A percentile compares a stretch with the other conserved stretches of the same genome.
These are phyloP conservation scores for Neophaeococcomyces mojaviensis DNA, from an alignment of 2,329 filamentous ascomycete species.

Conservation along the genomic window DNA sequence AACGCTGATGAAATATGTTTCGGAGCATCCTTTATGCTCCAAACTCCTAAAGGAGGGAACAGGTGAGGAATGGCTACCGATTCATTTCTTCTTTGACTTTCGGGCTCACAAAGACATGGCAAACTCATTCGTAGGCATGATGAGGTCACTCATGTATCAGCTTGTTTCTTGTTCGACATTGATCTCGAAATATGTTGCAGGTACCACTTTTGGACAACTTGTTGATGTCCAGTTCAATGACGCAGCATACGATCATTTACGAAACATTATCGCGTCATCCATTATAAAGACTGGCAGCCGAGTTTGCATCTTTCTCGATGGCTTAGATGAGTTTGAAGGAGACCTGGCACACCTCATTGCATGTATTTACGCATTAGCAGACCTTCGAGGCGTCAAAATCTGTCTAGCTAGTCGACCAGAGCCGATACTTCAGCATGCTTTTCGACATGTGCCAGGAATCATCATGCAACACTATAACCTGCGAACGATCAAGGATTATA, in stretches of 20 bases:
- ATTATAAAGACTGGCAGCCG: neutral
- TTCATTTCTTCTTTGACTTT: too few relatives aligned
- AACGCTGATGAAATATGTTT: constrained; percentile 29
- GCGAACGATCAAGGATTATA: neutral
- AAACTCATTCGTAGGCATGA: neutral
- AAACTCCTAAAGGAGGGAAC: neutral
- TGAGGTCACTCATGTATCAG: neutral
- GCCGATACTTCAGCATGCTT: neutral
- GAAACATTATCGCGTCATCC: neutral
- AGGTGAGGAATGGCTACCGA: neutral
- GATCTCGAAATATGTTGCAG: neutral
- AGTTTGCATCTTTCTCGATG: constrained; percentile 11
- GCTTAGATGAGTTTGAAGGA: constrained; percentile 11
- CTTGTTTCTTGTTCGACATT: neutral
- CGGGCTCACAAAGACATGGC: neutral
- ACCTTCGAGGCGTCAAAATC: neutral
- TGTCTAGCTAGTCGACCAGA: constrained; percentile 1
- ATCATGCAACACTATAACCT: neutral
- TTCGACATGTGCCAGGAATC: neutral
- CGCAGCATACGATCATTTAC: too few relatives aligned
- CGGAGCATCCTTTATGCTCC: neutral
- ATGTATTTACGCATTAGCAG: neutral
- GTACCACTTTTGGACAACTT: neutral
- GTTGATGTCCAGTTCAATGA: neutral
- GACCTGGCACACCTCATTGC: neutral